Conservation (phyloP, 164 flowering plant species). For the Macadamia tetraphylla region DNA sequence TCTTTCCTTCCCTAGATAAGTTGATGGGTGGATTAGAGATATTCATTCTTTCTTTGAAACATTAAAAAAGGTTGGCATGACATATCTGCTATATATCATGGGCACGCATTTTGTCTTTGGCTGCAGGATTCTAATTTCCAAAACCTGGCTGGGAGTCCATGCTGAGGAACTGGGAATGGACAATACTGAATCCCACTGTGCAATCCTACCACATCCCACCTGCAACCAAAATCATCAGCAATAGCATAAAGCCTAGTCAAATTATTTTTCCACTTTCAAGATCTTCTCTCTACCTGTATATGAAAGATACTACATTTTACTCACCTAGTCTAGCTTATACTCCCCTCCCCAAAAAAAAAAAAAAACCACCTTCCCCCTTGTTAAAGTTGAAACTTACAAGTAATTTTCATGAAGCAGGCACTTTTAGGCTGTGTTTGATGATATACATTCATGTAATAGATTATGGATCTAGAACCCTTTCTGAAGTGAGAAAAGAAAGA, state of each 20-base stretch:
- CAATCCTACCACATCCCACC: slow-evolving; percentile 74
- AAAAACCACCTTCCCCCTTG: no score
- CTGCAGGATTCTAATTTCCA: slow-evolving; percentile 38
- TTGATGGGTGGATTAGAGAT: background rate
- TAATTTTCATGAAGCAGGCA: no score
- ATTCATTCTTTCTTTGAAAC: background rate
- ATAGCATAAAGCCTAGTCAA: slow-evolving; percentile 1
- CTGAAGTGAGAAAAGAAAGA: no score
- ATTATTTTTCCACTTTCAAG: slow-evolving; percentile 1
- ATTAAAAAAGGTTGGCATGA: background rate
- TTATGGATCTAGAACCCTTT: no score
- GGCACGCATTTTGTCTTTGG: background rate
- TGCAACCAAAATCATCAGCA: slow-evolving; percentile 28
- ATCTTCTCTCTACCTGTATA: slow-evolving; percentile 5
- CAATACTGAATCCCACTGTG: slow-evolving; percentile 59
- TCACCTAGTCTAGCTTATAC: no score
- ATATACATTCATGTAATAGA: no score
- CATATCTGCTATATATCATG: background rate
- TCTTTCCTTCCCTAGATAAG: slow-evolving; percentile 1
- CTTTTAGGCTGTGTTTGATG: no score
- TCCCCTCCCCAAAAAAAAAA: no score
- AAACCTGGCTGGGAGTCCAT: slow-evolving; percentile 77
- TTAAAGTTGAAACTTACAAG: no score
- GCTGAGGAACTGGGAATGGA: slow-evolving; percentile 75
- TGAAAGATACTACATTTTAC: background rate